Evolutionary conservation across 2,329 filamentous ascomycete species (phyloP), one percentile per base, ranked within the genome.

Genomic region (Aspergillus sp.): DNA sequence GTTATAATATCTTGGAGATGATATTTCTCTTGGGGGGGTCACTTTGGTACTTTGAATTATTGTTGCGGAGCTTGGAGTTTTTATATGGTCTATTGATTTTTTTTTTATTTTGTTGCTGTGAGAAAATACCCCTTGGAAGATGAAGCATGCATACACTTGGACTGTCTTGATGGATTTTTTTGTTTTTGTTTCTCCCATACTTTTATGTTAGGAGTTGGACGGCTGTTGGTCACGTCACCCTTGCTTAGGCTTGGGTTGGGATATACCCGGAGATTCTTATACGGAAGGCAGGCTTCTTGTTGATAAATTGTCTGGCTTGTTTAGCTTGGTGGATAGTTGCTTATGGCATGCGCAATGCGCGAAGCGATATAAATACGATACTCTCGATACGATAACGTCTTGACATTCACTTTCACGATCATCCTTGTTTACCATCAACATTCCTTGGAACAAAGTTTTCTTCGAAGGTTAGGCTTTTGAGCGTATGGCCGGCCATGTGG

Each of bases 101-200:
- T 48, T 59, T 47, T 17, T 48, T 57, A 44, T 33, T 46, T 19
- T 33, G 33, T 44, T 47, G 22, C 19, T 50, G 48, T 40, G 44
- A 51, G 48, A 53, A 57, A 60, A 60, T 60, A 60, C 58, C 58
- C 58, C 30, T 13, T 20, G 34, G 34, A 57, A 54, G 54, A 56
- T 56, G 58, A 57, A 60, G 57, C 57, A 37, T 56, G 34, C 34
- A 37, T 37, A n/a, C 20, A 34, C 52, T 48, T 56, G 51, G 34
- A 51, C 56, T 58, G 39, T 22, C 19, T 56, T 56, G 30, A 6
- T 37, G 19, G 24, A 22, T 39, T 40, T 30, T 45, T 33, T 46
- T 46, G 17, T 24, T 13, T 24, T 19, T 20, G 5, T 49, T 49
- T 9, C n/a, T 33, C 24, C 40, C 8, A 40, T 39, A 12, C 20